phyloP scores from a whole-genome alignment of 2,329 filamentous ascomycete species.

The Fusarium hostae region DNA sequence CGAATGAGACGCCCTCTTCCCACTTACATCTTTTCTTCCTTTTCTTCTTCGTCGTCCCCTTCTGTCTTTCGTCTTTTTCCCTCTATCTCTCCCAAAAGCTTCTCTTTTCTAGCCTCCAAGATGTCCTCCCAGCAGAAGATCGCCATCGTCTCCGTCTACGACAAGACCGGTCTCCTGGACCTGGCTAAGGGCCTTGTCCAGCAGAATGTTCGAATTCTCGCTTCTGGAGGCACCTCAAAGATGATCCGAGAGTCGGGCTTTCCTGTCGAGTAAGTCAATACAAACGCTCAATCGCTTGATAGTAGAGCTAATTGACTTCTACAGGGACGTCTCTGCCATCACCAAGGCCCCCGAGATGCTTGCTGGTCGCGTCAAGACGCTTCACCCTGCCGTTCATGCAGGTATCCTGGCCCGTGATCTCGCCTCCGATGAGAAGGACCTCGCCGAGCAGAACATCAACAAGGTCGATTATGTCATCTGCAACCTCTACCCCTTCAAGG shows the following conservation, averaged over 20 bases:
- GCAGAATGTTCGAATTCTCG: conserved; percentile 90
- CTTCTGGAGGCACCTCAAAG: conserved; percentile 93
- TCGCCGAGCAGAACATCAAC: conserved; percentile 92
- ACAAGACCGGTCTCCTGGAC: conserved; percentile 96
- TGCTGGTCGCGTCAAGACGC: conserved; percentile 85
- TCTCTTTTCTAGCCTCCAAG: conserved; percentile 35
- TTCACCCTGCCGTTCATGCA: conserved; percentile 91
- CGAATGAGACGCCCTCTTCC: conserved; percentile 29
- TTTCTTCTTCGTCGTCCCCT: conserved; percentile 4
- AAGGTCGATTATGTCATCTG: conserved; percentile 97
- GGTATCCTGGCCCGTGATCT: conserved; percentile 95
- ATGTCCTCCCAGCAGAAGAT: conserved; percentile 63
- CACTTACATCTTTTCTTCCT: conserved; percentile 23
- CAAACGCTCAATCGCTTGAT: not conserved
- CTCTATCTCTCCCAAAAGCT: conserved; percentile 7
- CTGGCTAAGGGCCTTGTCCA: conserved; percentile 89
- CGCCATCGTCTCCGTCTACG: conserved; percentile 97
- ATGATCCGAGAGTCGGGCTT: conserved; percentile 98
- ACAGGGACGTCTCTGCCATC: conserved; percentile 94
- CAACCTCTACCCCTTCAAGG: conserved; percentile 99
- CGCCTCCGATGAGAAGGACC: conserved; percentile 95
- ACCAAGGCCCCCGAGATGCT: conserved; percentile 98
- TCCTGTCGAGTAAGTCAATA: conserved; percentile 83
- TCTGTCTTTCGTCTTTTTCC: not conserved
- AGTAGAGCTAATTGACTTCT: conserved; percentile 18